These are phyloP conservation scores for Cladosporium velox DNA, from an alignment of 2,329 filamentous ascomycete genomes.

Conservation along the genomic window DNA sequence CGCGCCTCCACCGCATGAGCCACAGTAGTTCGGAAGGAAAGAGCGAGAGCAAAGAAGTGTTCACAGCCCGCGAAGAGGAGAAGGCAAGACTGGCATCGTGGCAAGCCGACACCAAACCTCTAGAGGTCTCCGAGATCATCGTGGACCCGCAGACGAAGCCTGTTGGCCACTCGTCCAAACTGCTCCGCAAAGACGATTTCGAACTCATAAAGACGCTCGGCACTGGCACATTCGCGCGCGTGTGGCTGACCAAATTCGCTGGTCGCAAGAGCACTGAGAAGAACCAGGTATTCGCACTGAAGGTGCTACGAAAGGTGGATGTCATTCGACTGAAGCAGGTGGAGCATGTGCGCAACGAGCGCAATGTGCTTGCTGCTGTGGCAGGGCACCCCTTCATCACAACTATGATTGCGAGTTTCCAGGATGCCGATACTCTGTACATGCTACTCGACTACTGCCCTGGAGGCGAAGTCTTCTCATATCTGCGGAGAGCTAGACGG, in stretches of 20 bases:
- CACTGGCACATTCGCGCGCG: constrained; percentile 76
- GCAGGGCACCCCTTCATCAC: constrained; percentile 84
- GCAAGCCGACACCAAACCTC: constrained; percentile 47
- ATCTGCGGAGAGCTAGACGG: constrained; percentile 72
- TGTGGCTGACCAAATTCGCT: constrained; percentile 72
- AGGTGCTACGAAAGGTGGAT: constrained; percentile 68
- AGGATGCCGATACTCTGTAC: constrained; percentile 76
- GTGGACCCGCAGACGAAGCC: constrained; percentile 47
- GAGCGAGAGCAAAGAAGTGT: constrained; percentile 24
- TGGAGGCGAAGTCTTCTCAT: constrained; percentile 82
- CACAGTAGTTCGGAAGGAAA: constrained; percentile 29
- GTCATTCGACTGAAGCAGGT: constrained; percentile 84
- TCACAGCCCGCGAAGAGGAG: constrained; percentile 48
- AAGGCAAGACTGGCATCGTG: constrained; percentile 49
- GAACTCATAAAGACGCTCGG: constrained; percentile 73
- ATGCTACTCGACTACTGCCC: constrained; percentile 83
- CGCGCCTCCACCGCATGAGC: constrained; percentile 39
- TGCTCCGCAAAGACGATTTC: constrained; percentile 62
- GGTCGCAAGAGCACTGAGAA: constrained; percentile 53
- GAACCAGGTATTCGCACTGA: constrained; percentile 74
- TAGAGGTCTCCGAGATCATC: constrained; percentile 47
- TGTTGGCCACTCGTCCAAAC: constrained; percentile 50
- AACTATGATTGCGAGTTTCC: constrained; percentile 74
- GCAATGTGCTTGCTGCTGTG: constrained; percentile 73
- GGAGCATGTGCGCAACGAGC: constrained; percentile 83